These are phyloP conservation scores for Diplodia scrobiculata DNA, from an alignment of 2,329 filamentous ascomycete species.

Conservation along the genomic window DNA sequence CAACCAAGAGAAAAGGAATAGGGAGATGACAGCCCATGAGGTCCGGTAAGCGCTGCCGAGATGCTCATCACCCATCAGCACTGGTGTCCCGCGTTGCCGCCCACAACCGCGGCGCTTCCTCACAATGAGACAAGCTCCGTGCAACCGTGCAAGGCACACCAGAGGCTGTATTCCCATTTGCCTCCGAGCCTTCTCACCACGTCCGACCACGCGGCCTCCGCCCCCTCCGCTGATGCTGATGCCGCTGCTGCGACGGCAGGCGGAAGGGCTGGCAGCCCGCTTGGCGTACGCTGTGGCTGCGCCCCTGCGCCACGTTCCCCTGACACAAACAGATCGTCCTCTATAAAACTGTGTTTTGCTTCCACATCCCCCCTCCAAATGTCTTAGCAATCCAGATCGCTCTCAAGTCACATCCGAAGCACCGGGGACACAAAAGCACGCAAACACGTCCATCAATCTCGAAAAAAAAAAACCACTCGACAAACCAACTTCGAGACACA, in stretches of 20 bases:
- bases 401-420: not conserved
- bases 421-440: too few species aligned
- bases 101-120: not conserved
- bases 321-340: not conserved
- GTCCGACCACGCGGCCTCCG: not conserved
- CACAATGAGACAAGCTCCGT: not conserved
- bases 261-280: not conserved
- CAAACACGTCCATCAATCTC: too few species aligned
- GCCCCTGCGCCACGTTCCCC: not conserved
- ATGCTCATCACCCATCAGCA: not conserved
- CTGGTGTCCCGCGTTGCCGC: not conserved
- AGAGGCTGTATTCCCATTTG: not conserved
- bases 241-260: not conserved
- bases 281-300: not conserved
- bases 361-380: not conserved
- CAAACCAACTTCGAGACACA: too few species aligned
- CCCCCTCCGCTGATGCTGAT: not conserved
- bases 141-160: not conserved
- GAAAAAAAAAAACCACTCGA: too few species aligned
- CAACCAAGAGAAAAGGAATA: not conserved
- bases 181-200: not conserved
- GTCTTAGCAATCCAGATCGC: not conserved
- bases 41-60: not conserved
- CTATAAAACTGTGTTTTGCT: not conserved
- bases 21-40: not conserved